Evolutionary conservation across 2,329 filamentous ascomycete genomes (phyloP).

Genomic region (Sarocladiaceae sp.): DNA sequence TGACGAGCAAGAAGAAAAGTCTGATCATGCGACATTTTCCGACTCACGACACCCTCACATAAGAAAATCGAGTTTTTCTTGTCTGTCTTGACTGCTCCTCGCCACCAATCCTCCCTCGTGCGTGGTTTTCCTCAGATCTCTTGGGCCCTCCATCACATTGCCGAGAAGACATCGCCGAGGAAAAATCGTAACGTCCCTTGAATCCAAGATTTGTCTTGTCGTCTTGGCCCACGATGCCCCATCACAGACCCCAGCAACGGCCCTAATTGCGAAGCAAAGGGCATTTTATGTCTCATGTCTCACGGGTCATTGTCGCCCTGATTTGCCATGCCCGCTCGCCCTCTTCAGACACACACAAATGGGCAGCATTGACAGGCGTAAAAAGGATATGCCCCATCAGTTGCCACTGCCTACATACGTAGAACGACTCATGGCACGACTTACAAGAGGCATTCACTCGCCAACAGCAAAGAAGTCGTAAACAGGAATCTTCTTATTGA

Average conservation of each 20-base stretch:
- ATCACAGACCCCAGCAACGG: too few species aligned
- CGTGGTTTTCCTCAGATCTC: slow-evolving; percentile 3
- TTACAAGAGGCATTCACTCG: too few species aligned
- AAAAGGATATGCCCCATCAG: too few species aligned
- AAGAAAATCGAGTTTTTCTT: neutral
- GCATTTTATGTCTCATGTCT: too few species aligned
- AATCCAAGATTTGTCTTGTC: too few species aligned
- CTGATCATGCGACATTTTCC: neutral
- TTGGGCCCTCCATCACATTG: neutral
- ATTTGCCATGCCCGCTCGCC: neutral
- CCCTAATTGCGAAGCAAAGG: too few species aligned
- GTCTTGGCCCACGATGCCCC: too few species aligned
- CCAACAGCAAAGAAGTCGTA: too few species aligned
- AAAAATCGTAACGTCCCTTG: neutral
- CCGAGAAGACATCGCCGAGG: neutral
- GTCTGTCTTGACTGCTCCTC: neutral
- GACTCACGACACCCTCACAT: slow-evolving; percentile 1
- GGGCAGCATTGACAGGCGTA: neutral
- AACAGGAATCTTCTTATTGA: too few species aligned
- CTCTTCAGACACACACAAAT: neutral
- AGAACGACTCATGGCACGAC: too few species aligned
- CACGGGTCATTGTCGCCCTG: neutral
- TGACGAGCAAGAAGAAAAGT: neutral
- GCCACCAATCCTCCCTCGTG: neutral
- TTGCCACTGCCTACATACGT: too few species aligned